Base-by-base conservation (phyloP, 1,139 yeast species). In the Sugiyamaella xylanicola region DNA sequence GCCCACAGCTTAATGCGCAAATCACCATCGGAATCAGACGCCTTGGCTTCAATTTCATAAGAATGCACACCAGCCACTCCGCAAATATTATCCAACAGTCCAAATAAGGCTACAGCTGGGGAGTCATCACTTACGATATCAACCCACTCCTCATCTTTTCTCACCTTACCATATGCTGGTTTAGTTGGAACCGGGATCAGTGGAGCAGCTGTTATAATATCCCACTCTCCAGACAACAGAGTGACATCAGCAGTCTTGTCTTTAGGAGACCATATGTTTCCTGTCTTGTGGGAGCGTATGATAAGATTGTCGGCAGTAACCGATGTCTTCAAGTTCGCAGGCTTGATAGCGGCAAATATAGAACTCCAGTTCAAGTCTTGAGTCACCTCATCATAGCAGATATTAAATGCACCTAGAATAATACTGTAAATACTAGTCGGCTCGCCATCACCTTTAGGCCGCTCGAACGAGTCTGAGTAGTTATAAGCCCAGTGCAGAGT, bases 371-470 rank as follows among this genome's bases (percentile, higher is more conserved):
- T 43, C 45, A 59, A 35, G 40, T 17, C n/a, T 17, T 56, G 61
- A 13, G 57, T 49, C 4, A 58, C 48, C 19, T 55, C 56, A 8
- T 56, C 48, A n/a, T 57, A 53, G 11, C 57, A 53, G 7, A 65
- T 53, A 52, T 66, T 66, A 56, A 66, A 65, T 2, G 61, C 58
- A 1, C 60, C 68, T 7, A 61, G 55, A 4, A 59, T 55, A 16
- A 44, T 44, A 20, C 41, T 37, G 19, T 11, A 35, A 15, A 25
- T 25, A 16, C 25, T 45, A 2, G 49, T 21, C 16, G 41, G 21
- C 16, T 37, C 20, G 8, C 42, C 42, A n/a, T 35, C 41, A 15
- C 13, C 44, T 3, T 11, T 27, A 15, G 40, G 21, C 4, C 32
- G 13, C 20, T 45, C 54, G 19, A 5, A 19, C 20, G 45, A 9